Base-by-base conservation (phyloP, 495 filamentous ascomycete species). In the Pseudomonodictys pantanalensis region DNA sequence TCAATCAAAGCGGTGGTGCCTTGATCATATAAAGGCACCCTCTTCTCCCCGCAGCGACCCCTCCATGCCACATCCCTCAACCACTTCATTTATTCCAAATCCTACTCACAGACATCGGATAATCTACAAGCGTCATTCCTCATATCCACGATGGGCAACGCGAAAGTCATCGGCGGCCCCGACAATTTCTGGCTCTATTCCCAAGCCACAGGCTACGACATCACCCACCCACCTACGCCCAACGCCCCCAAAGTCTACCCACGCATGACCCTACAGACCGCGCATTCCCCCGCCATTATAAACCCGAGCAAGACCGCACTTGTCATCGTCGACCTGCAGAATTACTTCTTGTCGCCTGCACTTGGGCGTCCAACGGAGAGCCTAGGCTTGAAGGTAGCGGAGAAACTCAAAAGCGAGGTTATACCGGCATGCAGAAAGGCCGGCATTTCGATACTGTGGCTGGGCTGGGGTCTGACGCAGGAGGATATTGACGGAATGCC, bases 401-500 rank as follows among this genome's bases (percentile, higher is more conserved):
- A 53, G 11, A 15, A 43, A 30, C 32, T 53, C n/a, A 11, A 15
- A 10, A 22, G 23, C 12, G 12, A 41, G 10, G 50, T 30, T 12
- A 53, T 53, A 10, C 50, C 50, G 32, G 50, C 50, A 10, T 53
- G 50, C 43, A 38, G 50, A 42, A 53, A 53, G 23, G 50, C 50
- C 12, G 50, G 50, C 6, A 53, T 53, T 20, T 30, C 17, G 23
- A 38, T 53, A 20, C 12, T 53, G 12, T 53, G 50, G 50, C 32
- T 53, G 7, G 17, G 29, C 23, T 53, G 50, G 50, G 50, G 50
- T n/a, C 29, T 53, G 32, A 43, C 50, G 29, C 28, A 53, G 30
- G 33, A 43, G 23, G 51, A 54, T 46, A 20, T 28, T n/a, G 33
- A 54, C n/a, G 17, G 18, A 2, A 54, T 35, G 32, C 32, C 32